Base-by-base conservation (phyloP, 2,329 filamentous ascomycete genomes). In the Penicillium sclerotigenum region DNA sequence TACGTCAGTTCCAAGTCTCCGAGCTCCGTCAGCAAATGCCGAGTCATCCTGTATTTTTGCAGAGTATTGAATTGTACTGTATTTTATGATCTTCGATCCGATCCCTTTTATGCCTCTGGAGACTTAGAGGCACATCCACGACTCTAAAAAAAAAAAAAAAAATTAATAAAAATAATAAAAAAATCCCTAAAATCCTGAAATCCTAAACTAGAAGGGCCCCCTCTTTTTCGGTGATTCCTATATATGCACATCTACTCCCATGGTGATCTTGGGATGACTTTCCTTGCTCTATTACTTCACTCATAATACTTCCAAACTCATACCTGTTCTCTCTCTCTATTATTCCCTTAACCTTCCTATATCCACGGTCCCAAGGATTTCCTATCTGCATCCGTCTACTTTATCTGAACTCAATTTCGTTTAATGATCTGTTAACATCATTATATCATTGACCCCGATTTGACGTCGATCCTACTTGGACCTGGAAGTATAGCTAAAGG, bases 401-500 rank as follows among this genome's bases (percentile, higher is more conserved):
- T 28, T 26, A 28, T 29, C 20, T n/a, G 49, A 60, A 60, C 49
- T 59, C 53, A 58, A 59, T 60, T 51, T 18, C 47, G n/a, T 28
- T 36, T 4, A 28, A 33, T 41, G 22, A 29, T 26, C 26, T 40
- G 24, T 29, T 34, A 42, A 62, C 62, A 62, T 64, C 57, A 65
- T 66, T 61, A 66, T 63, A 66, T 65, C 64, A 65, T 66, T 58
- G 61, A 65, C 57, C 40, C 47, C 62, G 56, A 56, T 63, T 66
- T 66, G 62, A 66, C 64, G 64, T 65, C 62, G 64, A 61, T 63
- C 56, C 57, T 53, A n/a, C 52, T 58, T 31, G 61, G 54, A 61
- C 59, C 46, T 47, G 56, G 62, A 64, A 65, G 58, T 63, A 64
- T 63, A 64, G 58, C 61, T 64, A 45, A 33, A 41, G 50, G 51